Conservation (phyloP, 352 stramenopile species). For the Pythium graminicola region DNA sequence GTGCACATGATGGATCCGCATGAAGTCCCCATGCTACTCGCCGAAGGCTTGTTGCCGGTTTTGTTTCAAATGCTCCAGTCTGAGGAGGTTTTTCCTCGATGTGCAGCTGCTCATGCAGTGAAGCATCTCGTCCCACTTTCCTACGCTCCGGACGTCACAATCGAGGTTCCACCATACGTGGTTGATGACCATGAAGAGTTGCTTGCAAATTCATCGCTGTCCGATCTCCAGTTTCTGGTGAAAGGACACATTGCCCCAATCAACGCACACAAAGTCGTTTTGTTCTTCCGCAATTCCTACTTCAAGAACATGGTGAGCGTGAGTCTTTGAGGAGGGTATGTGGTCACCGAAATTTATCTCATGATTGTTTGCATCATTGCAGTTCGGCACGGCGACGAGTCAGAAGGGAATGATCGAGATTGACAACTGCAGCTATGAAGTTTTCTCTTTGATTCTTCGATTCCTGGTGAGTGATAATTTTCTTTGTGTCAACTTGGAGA, state of each 20-base stretch:
- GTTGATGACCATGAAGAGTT: constrained; percentile 87
- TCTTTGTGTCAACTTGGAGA: background rate
- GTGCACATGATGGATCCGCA: constrained; percentile 85
- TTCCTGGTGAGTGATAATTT: constrained; percentile 53
- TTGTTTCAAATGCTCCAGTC: constrained; percentile 80
- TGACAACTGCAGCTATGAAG: constrained; percentile 85
- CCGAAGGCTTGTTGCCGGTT: constrained; percentile 71
- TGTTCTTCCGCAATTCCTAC: constrained; percentile 88
- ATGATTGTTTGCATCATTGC: background rate
- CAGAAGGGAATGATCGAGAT: constrained; percentile 84
- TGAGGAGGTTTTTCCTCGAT: constrained; percentile 61
- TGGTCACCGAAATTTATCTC: background rate
- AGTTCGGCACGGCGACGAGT: constrained; percentile 78
- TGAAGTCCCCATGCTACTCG: constrained; percentile 64
- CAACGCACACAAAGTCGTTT: constrained; percentile 84
- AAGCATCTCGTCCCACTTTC: constrained; percentile 72
- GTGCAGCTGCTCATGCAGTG: constrained; percentile 76
- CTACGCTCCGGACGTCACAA: constrained; percentile 71
- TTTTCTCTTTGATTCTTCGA: constrained; percentile 76
- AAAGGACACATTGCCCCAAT: constrained; percentile 82
- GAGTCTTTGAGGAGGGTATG: constrained; percentile 26
- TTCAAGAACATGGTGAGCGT: constrained; percentile 90
- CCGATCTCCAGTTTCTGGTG: constrained; percentile 82
- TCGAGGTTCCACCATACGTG: constrained; percentile 70
- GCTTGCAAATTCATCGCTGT: constrained; percentile 75